These are phyloP conservation scores for Leptographium lundbergii DNA, from an alignment of 2,329 filamentous ascomycete genomes.

Conservation along the genomic window DNA sequence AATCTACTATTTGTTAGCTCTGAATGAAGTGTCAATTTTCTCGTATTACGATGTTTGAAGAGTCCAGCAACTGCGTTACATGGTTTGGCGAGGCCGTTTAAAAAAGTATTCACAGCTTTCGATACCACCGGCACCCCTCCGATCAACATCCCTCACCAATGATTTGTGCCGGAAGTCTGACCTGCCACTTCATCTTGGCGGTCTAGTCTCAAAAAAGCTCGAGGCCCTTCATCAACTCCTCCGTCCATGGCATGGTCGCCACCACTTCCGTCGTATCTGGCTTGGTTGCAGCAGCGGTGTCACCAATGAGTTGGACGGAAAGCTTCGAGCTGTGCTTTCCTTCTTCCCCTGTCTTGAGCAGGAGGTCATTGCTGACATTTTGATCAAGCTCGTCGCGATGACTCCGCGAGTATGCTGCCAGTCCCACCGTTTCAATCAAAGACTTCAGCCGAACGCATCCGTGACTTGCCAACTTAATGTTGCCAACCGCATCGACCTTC, in stretches of 20 bases:
- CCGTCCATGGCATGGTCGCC: slow-evolving; percentile 5
- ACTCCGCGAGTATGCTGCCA: slow-evolving; percentile 5
- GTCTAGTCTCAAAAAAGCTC: slow-evolving; percentile 1
- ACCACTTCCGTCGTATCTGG: too few species aligned
- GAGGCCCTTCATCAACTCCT: slow-evolving; percentile 6
- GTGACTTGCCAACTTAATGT: slow-evolving; percentile 4
- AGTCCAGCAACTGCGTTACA: too few species aligned
- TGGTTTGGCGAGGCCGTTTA: too few species aligned
- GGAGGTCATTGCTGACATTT: background rate
- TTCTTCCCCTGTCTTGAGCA: background rate
- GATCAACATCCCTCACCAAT: background rate
- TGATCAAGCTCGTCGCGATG: background rate
- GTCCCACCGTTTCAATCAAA: slow-evolving; percentile 8
- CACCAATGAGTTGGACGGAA: background rate
- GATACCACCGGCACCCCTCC: too few species aligned
- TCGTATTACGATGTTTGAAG: too few species aligned
- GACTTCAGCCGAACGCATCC: slow-evolving; percentile 6
- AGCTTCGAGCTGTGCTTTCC: background rate
- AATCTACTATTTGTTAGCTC: too few species aligned
- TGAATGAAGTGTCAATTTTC: too few species aligned
- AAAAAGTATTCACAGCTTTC: too few species aligned
- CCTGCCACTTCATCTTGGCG: background rate
- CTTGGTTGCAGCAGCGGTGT: too few species aligned
- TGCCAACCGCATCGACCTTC: background rate
- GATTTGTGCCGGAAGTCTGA: background rate